Base-by-base conservation (phyloP, 176 grass and related monocot genomes). In the Triticum turgidum region DNA sequence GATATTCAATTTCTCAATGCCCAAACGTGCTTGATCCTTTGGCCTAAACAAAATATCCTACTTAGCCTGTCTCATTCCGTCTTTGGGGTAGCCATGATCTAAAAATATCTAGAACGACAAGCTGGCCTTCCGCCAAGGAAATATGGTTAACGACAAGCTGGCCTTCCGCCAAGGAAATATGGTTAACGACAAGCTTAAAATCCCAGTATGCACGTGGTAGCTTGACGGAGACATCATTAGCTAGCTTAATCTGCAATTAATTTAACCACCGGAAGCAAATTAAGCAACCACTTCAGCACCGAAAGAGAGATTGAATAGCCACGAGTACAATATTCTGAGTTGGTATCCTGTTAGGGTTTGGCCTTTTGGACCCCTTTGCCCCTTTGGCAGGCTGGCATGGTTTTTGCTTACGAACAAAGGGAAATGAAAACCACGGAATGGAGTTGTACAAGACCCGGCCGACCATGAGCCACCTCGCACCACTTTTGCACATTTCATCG, bases 351-450 rank as follows among this genome's bases (percentile, higher is more conserved):
- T 81, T 77, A 86, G 88, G 88, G 62, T 86, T 86, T 82, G 61
- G 70, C 71, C 14, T 76, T 76, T 77, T 77, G 49, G 78, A 81
- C 61, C 77, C 49, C 21, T 67, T 65, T 79, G 11, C 69, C 77
- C 49, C 15, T 67, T 44, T 79, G 17, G 69, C 21, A 30, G 69
- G 88, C 77, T 77, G 58, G 33, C 7, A 17, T 80, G 58, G 39
- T 33, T 74, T 83, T 74, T 78, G 75, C 75, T 80, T 80, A 80
- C 42, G 81, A 84, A 76, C 80, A 84, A 80, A 87, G 67, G 59
- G 27, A 69, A 65, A 42, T 5, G 27, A 69, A 58, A 42, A 5
- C 24, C 27, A 34, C 30, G 73, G 32, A 83, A 78, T 65, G 79
- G 32, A 83, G 64, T 65, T 71, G 79, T 38, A 79, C 13, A 35